phyloP scores from a whole-genome alignment of 805 yeast genomes.

The Ogataea trehalophila region DNA sequence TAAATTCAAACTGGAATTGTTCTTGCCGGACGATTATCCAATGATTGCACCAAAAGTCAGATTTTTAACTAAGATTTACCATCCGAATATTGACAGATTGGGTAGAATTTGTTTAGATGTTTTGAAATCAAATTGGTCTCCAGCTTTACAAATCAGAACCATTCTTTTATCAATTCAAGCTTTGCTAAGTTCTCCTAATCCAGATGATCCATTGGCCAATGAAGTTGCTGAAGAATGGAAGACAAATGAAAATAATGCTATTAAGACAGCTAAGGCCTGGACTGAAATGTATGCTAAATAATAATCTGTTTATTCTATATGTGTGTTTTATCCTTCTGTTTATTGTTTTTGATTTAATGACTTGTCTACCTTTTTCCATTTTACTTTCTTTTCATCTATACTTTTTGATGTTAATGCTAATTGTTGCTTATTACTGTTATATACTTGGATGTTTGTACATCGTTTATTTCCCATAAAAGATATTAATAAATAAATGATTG shows the following conservation, averaged over 20 bases:
- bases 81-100: constrained; percentile 91
- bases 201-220: constrained; percentile 96
- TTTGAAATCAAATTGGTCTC: constrained; percentile 93
- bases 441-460: not conserved
- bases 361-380: not conserved
- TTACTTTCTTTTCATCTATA: too few species aligned
- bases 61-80: constrained; percentile 89
- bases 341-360: not conserved
- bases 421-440: not conserved
- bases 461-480: not conserved
- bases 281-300: constrained; percentile 52
- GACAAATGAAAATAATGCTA: constrained; percentile 74
- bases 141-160: constrained; percentile 94
- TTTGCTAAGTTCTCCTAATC: constrained; percentile 90
- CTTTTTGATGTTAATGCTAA: not conserved
- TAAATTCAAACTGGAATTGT: constrained; percentile 78
- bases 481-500: not conserved
- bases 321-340: not conserved
- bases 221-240: constrained; percentile 98
- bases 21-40: constrained; percentile 94
- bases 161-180: constrained; percentile 90
- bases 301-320: not conserved
- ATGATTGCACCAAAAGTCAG: constrained; percentile 97
- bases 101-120: constrained; percentile 97
- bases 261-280: constrained; percentile 76